Percentiles rank a stretch among this genome's conserved stretches.
phyloP scores from a whole-genome alignment of 116 monocot species.

The Cymodocea nodosa region DNA sequence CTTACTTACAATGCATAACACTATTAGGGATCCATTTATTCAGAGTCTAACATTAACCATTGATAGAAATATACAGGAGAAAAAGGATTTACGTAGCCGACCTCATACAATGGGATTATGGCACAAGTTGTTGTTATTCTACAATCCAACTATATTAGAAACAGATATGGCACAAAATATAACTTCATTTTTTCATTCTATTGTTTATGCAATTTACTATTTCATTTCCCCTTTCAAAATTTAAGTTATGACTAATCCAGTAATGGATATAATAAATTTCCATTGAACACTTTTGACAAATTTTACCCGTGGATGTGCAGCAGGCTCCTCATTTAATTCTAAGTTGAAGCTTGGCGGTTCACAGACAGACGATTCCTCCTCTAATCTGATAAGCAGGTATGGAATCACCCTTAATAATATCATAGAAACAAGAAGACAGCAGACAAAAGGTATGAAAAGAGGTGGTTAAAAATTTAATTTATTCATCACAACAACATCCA shows the following conservation, averaged over 20 bases:
- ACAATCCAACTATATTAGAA: too few relatives aligned
- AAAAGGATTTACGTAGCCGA: too few relatives aligned
- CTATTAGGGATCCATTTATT: too few relatives aligned
- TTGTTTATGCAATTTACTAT: too few relatives aligned
- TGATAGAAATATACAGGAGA: too few relatives aligned
- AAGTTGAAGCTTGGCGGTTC: slow-evolving; percentile 8
- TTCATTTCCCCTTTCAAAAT: neutral
- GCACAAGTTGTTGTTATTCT: too few relatives aligned
- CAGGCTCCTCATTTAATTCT: slow-evolving; percentile 28
- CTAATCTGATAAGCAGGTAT: slow-evolving; percentile 11
- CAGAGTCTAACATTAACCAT: too few relatives aligned
- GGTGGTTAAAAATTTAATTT: neutral
- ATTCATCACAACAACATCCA: neutral
- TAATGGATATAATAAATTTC: neutral
- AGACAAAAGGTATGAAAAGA: neutral
- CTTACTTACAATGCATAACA: too few relatives aligned
- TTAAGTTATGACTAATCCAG: neutral
- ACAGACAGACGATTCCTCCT: slow-evolving; percentile 10
- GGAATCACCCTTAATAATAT: neutral
- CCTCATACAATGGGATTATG: too few relatives aligned
- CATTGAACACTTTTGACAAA: too few relatives aligned
- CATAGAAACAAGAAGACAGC: neutral
- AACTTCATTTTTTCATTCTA: too few relatives aligned
- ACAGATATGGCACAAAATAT: too few relatives aligned
- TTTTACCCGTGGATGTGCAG: slow-evolving; percentile 34